Conservation (phyloP, 352 stramenopile genomes). For the Globisporangium echinulatum region DNA sequence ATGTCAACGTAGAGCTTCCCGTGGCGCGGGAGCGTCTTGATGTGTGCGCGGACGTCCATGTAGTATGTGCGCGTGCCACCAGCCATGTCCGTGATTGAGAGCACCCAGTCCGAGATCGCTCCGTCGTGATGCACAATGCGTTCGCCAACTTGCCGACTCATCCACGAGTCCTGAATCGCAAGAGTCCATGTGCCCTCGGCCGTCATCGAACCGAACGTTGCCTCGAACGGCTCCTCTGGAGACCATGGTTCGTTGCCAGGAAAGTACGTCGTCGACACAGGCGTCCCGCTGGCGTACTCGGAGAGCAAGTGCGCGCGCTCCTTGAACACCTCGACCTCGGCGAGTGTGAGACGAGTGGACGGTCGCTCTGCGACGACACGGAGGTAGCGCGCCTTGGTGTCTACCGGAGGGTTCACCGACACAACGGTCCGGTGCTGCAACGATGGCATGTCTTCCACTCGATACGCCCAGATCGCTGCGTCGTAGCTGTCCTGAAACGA, state of each 20-base stretch:
- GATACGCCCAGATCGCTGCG: constrained; percentile 38
- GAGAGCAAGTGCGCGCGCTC: constrained; percentile 51
- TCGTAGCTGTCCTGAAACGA: constrained; percentile 43
- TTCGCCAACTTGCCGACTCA: constrained; percentile 9
- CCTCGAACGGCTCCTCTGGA: constrained; percentile 52
- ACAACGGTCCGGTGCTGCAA: constrained; percentile 25
- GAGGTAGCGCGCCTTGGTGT: constrained; percentile 49
- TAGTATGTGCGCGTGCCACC: constrained; percentile 46
- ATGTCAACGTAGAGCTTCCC: constrained; percentile 53
- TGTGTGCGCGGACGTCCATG: constrained; percentile 55
- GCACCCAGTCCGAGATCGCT: constrained; percentile 64
- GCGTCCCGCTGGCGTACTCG: constrained; percentile 46
- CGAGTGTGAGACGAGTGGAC: constrained; percentile 41
- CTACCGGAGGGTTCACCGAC: constrained; percentile 35
- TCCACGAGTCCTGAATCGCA: constrained; percentile 31
- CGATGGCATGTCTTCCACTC: constrained; percentile 16
- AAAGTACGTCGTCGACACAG: constrained; percentile 37
- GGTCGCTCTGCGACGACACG: constrained; percentile 46
- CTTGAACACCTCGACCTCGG: constrained; percentile 70
- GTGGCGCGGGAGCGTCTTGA: constrained; percentile 65
- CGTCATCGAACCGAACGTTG: constrained; percentile 33
- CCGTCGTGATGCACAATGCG: constrained; percentile 28
- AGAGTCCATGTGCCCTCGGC: constrained; percentile 62
- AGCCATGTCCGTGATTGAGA: constrained; percentile 59
- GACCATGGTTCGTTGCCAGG: constrained; percentile 47